Evolutionary conservation across 352 stramenopile genomes (phyloP).

Genomic region (Phytophthora agathidicida): DNA sequence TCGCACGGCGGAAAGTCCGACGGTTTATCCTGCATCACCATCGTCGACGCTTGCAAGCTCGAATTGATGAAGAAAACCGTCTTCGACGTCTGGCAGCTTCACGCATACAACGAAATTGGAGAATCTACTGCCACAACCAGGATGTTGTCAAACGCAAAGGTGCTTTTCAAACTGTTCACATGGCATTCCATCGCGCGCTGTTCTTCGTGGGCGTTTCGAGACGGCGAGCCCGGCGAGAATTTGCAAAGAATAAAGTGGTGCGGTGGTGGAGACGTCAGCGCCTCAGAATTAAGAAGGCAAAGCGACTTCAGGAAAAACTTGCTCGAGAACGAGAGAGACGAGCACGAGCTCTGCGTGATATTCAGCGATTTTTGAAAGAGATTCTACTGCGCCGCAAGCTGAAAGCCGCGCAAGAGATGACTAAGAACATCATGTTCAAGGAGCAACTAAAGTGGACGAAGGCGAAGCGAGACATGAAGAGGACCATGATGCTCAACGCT

Average conservation of each 20-base stretch:
- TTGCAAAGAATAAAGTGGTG: constrained; percentile 43
- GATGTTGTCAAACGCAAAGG: constrained; percentile 1
- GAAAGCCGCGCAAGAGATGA: constrained; percentile 31
- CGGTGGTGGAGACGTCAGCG: constrained; percentile 48
- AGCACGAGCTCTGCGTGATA: constrained; percentile 27
- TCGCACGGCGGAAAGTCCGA: constrained; percentile 34
- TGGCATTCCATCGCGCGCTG: constrained; percentile 46
- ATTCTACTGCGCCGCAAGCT: constrained; percentile 43
- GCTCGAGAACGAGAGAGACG: constrained; percentile 24
- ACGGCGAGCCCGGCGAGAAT: constrained; percentile 23
- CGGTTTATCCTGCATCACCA: constrained; percentile 32
- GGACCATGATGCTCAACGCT: constrained; percentile 39
- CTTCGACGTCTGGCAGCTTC: constrained; percentile 10
- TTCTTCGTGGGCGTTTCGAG: constrained; percentile 47
- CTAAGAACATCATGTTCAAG: constrained; percentile 51
- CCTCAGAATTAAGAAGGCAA: constrained; percentile 13
- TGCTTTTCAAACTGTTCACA: constrained; percentile 45
- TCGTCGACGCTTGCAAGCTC: constrained; percentile 5
- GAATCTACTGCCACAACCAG: constrained; percentile 4
- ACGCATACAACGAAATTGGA: constrained; percentile 41
- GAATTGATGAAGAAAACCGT: constrained; percentile 8
- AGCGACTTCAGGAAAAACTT: constrained; percentile 16
- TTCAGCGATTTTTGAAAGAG: constrained; percentile 58
- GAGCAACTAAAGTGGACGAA: constrained; percentile 53
- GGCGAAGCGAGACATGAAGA: constrained; percentile 49